Base-by-base conservation (phyloP, 352 stramenopile genomes). In the Phytophthora fragariaefolia region DNA sequence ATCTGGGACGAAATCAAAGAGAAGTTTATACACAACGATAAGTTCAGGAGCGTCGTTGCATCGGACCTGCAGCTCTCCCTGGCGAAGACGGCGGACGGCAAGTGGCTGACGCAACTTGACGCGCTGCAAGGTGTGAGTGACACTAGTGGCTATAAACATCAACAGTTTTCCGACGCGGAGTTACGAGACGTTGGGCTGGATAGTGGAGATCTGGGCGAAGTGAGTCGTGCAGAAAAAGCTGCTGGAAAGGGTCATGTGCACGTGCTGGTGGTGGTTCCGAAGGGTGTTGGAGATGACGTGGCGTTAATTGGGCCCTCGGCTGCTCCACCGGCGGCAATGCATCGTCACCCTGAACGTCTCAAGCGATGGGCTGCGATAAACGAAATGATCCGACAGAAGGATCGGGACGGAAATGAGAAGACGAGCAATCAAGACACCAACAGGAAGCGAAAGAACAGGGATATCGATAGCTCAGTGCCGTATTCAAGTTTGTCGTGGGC, bases 321-420 rank as follows among this genome's bases (percentile, higher is more conserved):
- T 40, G 32, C 7, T 40, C 50, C 28, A 27, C 30, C 13, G 30
- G 18, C 23, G 27, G 17, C 51, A 69, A 54, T 64, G 20, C 63
- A 65, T 22, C 54, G 63, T 55, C 53, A 65, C 26, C 63, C 46
- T 34, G 34, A 59, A 53, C 63, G 63, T 38, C 22, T 65, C 18
- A 65, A 59, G 52, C 62, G 62, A 58, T 70, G 53, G 62, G 26
- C 46, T 52, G 45, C 45, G 24, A 59, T 70, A 22, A 70, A 70
- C 52, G 63, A 48, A 53, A 60, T 65, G 63, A 47, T 59, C 58
- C 54, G 47, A 20, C 52, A 65, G 63, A 65, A 65, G 36, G 51
- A 65, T 32, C 15, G 51, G 18, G 51, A 43, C 12, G 43, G 28
- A 38, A 52, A 63, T 20, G 30, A 63, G 45, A 53, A 43, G 36